Conservation (phyloP, 2,329 filamentous ascomycete species). For the Neonectria ditissima region DNA sequence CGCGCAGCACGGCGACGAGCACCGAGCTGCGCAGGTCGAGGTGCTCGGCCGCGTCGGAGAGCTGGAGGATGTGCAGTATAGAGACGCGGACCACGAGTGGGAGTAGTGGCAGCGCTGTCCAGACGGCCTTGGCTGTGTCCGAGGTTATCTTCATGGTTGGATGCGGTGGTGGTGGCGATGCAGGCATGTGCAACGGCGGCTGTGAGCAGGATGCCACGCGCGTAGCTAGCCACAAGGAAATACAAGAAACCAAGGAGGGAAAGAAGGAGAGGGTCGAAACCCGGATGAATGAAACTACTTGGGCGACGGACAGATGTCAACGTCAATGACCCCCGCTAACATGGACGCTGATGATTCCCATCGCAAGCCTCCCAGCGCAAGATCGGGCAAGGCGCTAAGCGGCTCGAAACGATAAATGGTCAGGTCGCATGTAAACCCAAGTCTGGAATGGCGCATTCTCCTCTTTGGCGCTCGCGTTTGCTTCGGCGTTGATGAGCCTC, state of each 20-base stretch:
- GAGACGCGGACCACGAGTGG: constrained; percentile 73
- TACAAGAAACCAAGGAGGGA: too few relatives aligned
- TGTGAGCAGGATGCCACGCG: constrained; percentile 1
- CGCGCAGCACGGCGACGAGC: constrained; percentile 77
- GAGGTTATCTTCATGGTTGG: constrained; percentile 24
- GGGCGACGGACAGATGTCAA: neutral
- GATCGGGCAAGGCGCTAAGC: constrained; percentile 1
- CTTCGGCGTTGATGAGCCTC: neutral
- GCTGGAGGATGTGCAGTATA: constrained; percentile 71
- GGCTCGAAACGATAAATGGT: constrained; percentile 18
- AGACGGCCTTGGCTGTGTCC: constrained; percentile 34
- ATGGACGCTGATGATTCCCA: neutral
- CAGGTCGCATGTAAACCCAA: constrained; percentile 25
- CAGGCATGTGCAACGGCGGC: neutral
- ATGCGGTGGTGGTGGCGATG: neutral
- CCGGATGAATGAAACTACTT: too few relatives aligned
- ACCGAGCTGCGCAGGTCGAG: constrained; percentile 83
- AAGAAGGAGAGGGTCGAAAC: too few relatives aligned
- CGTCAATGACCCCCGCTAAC: neutral
- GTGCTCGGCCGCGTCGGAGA: constrained; percentile 79
- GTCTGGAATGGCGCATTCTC: constrained; percentile 16
- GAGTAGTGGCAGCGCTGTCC: constrained; percentile 63
- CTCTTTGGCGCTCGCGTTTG: neutral
- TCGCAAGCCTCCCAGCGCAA: neutral
- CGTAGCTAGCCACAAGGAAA: neutral